Percentiles rank a stretch among this genome's conserved stretches.
phyloP scores from a whole-genome alignment of 176 grass and related monocot species.

The Saccharum officinarum region DNA sequence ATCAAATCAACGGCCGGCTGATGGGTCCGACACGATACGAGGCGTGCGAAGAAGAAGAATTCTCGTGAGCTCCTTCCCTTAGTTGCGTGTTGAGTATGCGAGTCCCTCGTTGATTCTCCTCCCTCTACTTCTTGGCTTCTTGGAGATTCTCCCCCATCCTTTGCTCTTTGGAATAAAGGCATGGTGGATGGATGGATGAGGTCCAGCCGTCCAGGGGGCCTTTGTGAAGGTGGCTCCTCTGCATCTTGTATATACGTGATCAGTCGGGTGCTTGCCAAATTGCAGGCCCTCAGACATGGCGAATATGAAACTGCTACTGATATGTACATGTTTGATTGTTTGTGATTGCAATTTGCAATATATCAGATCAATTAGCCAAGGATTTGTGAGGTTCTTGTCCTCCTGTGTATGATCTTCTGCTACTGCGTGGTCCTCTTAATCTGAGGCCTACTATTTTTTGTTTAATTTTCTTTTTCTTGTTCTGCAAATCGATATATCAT shows the following conservation, averaged over 20 bases:
- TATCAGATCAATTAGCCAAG: not conserved
- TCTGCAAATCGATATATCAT: not conserved
- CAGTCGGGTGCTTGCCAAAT: conserved; percentile 9
- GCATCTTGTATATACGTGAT: conserved; percentile 19
- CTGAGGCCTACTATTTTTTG: not conserved
- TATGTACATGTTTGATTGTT: not conserved
- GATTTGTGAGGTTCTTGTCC: conserved; percentile 2
- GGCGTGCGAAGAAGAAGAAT: not conserved
- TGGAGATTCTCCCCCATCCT: not conserved
- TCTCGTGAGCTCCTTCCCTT: not conserved
- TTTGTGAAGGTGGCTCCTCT: not conserved
- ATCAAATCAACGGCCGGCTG: not conserved
- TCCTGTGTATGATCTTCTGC: not conserved
- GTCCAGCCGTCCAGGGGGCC: not conserved
- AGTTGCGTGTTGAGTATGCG: not conserved
- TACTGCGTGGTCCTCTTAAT: not conserved
- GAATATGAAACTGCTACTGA: not conserved
- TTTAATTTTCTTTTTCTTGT: not conserved
- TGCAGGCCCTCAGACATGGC: conserved; percentile 17
- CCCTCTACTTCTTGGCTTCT: not conserved
- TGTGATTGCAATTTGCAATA: not conserved
- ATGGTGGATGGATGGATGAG: not conserved
- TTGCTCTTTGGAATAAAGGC: conserved; percentile 20
- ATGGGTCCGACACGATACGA: too few relatives aligned
- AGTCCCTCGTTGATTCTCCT: not conserved